Conservation (phyloP, 768 basidiomycete genomes). For the Amanita brunnescens region DNA sequence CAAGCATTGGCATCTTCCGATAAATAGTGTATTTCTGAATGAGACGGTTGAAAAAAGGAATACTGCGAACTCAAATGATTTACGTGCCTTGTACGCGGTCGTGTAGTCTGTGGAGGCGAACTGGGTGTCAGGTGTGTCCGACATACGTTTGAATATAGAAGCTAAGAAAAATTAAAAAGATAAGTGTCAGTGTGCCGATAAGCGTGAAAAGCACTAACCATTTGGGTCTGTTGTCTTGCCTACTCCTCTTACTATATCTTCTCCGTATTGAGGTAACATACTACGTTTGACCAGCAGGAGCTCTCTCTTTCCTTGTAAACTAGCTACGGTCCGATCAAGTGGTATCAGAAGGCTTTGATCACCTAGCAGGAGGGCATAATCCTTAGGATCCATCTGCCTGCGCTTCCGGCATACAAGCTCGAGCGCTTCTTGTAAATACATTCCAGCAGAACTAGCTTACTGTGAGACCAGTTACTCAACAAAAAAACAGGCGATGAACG, state of each 20-base stretch:
- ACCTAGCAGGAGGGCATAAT: conserved; percentile 73
- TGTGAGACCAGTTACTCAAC: neutral
- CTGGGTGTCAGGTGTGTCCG: conserved; percentile 59
- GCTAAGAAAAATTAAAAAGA: conserved; percentile 35
- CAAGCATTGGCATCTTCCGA: conserved; percentile 90
- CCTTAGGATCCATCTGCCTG: conserved; percentile 57
- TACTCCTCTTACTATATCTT: conserved; percentile 56
- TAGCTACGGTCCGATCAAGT: conserved; percentile 93
- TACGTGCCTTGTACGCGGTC: conserved; percentile 73
- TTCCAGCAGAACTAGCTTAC: conserved; percentile 62
- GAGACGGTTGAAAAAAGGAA: neutral
- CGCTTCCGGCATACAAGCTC: conserved; percentile 73
- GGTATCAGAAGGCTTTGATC: conserved; percentile 74
- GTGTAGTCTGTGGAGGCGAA: conserved; percentile 68
- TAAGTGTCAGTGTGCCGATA: neutral
- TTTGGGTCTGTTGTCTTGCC: conserved; percentile 85
- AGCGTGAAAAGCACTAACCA: conserved; percentile 38
- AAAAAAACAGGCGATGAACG: conserved; percentile 19
- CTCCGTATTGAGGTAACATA: conserved; percentile 65
- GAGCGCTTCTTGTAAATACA: conserved; percentile 95
- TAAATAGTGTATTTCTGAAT: conserved; percentile 82
- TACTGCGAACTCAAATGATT: neutral
- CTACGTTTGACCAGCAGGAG: conserved; percentile 73
- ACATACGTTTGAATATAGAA: conserved; percentile 87
- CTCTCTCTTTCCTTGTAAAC: conserved; percentile 80